Base-by-base conservation (phyloP, 2,329 filamentous ascomycete genomes). In the Cladophialophora psammophila region DNA sequence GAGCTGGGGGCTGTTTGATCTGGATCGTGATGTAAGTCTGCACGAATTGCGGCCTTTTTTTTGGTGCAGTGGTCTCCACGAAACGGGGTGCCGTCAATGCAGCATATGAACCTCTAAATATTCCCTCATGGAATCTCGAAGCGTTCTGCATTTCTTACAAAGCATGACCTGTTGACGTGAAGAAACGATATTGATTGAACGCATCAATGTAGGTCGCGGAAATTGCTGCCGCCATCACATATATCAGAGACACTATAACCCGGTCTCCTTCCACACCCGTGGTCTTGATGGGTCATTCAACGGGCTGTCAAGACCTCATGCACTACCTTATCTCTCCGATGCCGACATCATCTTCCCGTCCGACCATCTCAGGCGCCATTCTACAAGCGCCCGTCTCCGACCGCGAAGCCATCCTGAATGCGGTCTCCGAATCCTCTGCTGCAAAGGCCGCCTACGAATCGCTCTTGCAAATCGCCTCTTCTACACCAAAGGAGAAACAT, bases 371-470 rank as follows among this genome's bases (percentile, higher is more conserved):
- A 67, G 93, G 90, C 40, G 89, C 88, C 57, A 90, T 97, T 53
- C 80, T 97, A 63, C 93, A 96, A 77, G 92, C 90, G 0, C 89
- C 91, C 0, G 89, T 94, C 3, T 92, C 88, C 1, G 93, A 97
- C 76, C 85, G 92, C 35, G 90, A 96, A 76, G 86, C 84, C 0
- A 74, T 91, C 10, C 78, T 78, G 2, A 74, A 80, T 3, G 75
- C 84, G 6, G 79, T 87, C 58, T 76, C 56, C 32, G 65, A 71
- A 5, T 18, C 48, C n/a, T 56, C 71, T 4, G 57, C 60, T 10
- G 60, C 34, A 5, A 55, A 50, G 36, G 32, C 26, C 13, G 57
- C 60, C 15, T 71, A 71, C 50, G 66, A 71, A n/a, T n/a, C 54
- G 26, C 50, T 52, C 20, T 60, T 70, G 52, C n/a, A 64, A 36